A percentile compares a stretch with the other conserved stretches of the same genome.
Evolutionary conservation across 768 basidiomycete genomes (phyloP).

Genomic region (Coprinellus micaceus): DNA sequence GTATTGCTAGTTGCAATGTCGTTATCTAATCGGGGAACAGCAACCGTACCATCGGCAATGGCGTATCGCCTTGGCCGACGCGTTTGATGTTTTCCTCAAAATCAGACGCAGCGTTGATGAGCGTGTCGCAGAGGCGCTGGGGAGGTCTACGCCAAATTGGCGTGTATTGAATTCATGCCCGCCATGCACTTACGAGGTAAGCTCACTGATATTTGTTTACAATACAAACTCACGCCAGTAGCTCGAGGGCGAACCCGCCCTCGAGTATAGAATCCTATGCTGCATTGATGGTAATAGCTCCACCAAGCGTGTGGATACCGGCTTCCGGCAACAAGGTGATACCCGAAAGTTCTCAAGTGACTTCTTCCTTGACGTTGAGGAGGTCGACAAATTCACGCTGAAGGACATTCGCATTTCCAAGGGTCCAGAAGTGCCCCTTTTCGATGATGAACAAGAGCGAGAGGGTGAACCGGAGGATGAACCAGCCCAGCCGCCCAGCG

Average conservation of each 20-base stretch:
- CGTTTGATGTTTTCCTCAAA: constrained; percentile 17
- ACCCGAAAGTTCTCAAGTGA: neutral
- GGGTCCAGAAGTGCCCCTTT: neutral
- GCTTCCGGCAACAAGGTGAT: neutral
- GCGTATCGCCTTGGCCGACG: constrained; percentile 13
- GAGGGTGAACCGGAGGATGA: neutral
- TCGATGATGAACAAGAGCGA: neutral
- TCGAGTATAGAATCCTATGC: constrained; percentile 18
- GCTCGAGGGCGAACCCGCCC: constrained; percentile 17
- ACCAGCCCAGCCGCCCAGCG: neutral
- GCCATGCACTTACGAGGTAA: constrained; percentile 14
- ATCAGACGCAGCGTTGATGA: constrained; percentile 27
- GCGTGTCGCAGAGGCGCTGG: constrained; percentile 15
- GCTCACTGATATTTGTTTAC: neutral
- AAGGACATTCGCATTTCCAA: neutral
- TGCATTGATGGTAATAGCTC: constrained; percentile 29
- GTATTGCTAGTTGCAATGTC: constrained; percentile 12
- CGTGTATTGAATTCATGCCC: constrained; percentile 11
- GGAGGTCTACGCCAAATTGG: neutral
- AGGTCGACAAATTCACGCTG: neutral
- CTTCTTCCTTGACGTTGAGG: neutral
- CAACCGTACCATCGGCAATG: constrained; percentile 21
- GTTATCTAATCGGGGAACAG: constrained; percentile 26
- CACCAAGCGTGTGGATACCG: no score
- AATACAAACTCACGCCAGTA: neutral